phyloP scores from a whole-genome alignment of 2,329 filamentous ascomycete species.

The Fusarium duplospermum region DNA sequence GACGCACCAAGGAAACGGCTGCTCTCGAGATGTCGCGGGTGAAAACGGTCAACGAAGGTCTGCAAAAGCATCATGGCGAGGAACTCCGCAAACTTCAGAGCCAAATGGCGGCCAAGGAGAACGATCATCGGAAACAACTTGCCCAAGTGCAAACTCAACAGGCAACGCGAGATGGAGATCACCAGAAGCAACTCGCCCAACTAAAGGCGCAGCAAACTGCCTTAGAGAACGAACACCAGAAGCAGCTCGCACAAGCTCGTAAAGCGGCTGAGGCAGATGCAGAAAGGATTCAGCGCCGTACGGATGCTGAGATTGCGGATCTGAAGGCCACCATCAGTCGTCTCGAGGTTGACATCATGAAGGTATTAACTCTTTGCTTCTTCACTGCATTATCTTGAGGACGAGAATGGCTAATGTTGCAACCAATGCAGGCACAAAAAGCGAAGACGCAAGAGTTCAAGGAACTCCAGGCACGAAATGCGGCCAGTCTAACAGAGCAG shows the following conservation, averaged over 20 bases:
- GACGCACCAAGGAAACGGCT: conserved; percentile 68
- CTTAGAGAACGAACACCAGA: conserved; percentile 51
- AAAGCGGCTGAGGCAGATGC: conserved; percentile 62
- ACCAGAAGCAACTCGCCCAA: conserved; percentile 43
- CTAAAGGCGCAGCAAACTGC: conserved; percentile 34
- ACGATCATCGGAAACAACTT: conserved; percentile 46
- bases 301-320: conserved; percentile 73
- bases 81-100: conserved; percentile 62
- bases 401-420: conserved; percentile 1
- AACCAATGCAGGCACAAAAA: conserved; percentile 63
- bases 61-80: conserved; percentile 77
- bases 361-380: conserved; percentile 54
- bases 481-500: conserved; percentile 33
- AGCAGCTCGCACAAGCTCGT: conserved; percentile 58
- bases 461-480: conserved; percentile 30
- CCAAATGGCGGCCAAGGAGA: conserved; percentile 46
- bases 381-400: neutral
- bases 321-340: conserved; percentile 69
- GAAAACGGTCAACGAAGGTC: conserved; percentile 75
- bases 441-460: conserved; percentile 65
- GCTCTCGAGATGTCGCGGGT: conserved; percentile 56
- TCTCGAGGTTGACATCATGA: conserved; percentile 72
- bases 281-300: conserved; percentile 60
- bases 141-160: conserved; percentile 47
- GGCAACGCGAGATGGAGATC: conserved; percentile 40